Evolutionary conservation across 2,329 filamentous ascomycete genomes (phyloP), one percentile per base, ranked within the genome.

Genomic region (Colletotrichum sansevieriae): DNA sequence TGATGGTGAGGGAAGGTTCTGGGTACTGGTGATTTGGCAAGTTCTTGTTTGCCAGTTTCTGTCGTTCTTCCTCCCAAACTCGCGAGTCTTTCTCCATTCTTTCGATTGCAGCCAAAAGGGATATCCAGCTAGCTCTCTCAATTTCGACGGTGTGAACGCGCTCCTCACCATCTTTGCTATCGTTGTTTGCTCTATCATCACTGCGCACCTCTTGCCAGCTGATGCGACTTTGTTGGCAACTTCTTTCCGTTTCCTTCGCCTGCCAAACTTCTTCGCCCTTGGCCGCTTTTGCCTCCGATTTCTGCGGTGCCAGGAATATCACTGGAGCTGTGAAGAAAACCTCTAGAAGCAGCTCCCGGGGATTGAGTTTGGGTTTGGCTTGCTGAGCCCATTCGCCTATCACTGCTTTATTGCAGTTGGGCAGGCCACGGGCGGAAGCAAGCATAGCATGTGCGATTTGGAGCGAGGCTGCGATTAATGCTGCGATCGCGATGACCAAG

Each of bases 91-190:
- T 49, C 5, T 70, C 68, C 65, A 68, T 66, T 2, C 29, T n/a
- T 22, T 70, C 47, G 4, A 70, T 37, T 2, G 68, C 64, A 33
- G 18, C 35, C 1, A 70, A 6, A 1, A 70, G 41, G 8, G 25
- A 54, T 1, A 63, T 44, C 68, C 68, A 70, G 0, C 58, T 68
- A 1, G 63, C 64, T 2, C 39, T 41, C 49, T 68, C 64, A 7
- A 60, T 66, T 3, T 70, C 29, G 8, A 66, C 59, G 1, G 68
- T 70, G 20, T 70, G 63, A 1, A 70, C 52, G 8, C 35, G 3
- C 6, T 35, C 12, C 35, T 12, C 12, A 39, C 10, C 10, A 12
- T 5, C 25, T 39, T 39, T 13, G 35, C 35, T 2, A 1, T 39
- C 10, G 35, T 13, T 11, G 9, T 11, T 39, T 10, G 35, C 7